phyloP scores from a whole-genome alignment of 768 basidiomycete species.

The Podaxis pistillaris region DNA sequence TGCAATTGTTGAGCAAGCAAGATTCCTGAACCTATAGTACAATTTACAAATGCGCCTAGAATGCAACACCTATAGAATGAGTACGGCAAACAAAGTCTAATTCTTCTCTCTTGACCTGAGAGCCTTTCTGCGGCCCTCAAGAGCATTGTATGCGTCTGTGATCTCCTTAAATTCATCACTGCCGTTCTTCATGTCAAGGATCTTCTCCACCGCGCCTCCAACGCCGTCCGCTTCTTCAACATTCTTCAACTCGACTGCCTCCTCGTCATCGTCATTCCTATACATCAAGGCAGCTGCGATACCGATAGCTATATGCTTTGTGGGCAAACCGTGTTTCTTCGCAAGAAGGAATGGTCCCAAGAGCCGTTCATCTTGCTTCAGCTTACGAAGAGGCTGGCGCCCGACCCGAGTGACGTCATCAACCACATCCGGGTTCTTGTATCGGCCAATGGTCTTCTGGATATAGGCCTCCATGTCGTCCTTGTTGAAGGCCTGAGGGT shows the following conservation, averaged over 20 bases:
- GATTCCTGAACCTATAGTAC: not conserved
- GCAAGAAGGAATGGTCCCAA: conserved; percentile 11
- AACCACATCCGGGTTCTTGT: conserved; percentile 5
- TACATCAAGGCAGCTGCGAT: conserved; percentile 13
- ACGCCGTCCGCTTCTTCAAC: not conserved
- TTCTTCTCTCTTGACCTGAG: not conserved
- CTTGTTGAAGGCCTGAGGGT: not conserved
- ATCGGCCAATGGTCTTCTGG: conserved; percentile 10
- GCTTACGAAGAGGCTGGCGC: conserved; percentile 7
- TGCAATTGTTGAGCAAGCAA: not conserved
- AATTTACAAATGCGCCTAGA: not conserved
- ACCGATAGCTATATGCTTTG: not conserved
- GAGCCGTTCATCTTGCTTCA: conserved; percentile 1
- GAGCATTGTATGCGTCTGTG: not conserved
- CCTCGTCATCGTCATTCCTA: conserved; percentile 10
- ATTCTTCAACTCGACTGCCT: conserved; percentile 1
- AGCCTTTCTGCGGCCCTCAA: not conserved
- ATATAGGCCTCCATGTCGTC: conserved; percentile 5
- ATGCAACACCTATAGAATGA: not conserved
- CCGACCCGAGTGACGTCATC: conserved; percentile 10
- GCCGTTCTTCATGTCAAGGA: not conserved
- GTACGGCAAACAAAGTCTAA: not conserved
- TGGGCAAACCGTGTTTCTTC: conserved; percentile 1
- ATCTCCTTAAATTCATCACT: conserved; percentile 2
- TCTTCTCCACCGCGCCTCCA: conserved; percentile 3